Percentiles rank a stretch among this genome's conserved stretches.
These are phyloP conservation scores for Beta vulgaris DNA, from an alignment of 148 eudicot genomes.

Conservation along the genomic window DNA sequence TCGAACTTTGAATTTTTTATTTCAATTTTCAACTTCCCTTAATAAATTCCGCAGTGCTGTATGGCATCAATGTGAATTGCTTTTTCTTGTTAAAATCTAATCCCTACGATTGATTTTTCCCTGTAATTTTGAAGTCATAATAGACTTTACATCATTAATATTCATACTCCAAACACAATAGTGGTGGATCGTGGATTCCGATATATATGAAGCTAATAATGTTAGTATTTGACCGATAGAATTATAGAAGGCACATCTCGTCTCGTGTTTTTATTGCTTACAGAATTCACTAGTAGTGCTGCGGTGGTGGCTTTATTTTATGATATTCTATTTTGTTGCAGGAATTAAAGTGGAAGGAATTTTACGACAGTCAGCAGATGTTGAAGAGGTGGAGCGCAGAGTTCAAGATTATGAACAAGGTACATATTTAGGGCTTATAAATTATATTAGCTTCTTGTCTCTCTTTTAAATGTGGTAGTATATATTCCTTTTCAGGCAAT, in stretches of 20 bases:
- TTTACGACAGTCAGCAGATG: slow-evolving; percentile 92
- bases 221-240: not conserved
- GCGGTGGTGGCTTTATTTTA: slow-evolving; percentile 11
- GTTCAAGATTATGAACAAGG: slow-evolving; percentile 98
- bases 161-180: not conserved
- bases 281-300: not conserved
- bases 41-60: not conserved
- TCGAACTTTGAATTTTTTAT: not conserved
- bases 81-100: not conserved
- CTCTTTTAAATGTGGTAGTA: slow-evolving; percentile 4
- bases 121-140: not conserved
- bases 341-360: slow-evolving; percentile 92
- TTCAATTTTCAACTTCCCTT: not conserved
- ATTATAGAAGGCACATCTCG: not conserved
- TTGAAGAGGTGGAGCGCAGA: slow-evolving; percentile 97
- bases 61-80: not conserved
- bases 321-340: slow-evolving; percentile 27
- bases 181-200: not conserved
- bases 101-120: too few species aligned
- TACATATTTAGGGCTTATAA: slow-evolving; percentile 19
- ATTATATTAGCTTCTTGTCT: slow-evolving; percentile 13
- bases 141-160: not conserved
- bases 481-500: slow-evolving; percentile 55
- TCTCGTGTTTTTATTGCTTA: not conserved
- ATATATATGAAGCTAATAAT: not conserved